A percentile compares a stretch with the other conserved stretches of the same genome.
Conservation (phyloP, 2,329 filamentous ascomycete genomes). For the Tympanopsis confertula region DNA sequence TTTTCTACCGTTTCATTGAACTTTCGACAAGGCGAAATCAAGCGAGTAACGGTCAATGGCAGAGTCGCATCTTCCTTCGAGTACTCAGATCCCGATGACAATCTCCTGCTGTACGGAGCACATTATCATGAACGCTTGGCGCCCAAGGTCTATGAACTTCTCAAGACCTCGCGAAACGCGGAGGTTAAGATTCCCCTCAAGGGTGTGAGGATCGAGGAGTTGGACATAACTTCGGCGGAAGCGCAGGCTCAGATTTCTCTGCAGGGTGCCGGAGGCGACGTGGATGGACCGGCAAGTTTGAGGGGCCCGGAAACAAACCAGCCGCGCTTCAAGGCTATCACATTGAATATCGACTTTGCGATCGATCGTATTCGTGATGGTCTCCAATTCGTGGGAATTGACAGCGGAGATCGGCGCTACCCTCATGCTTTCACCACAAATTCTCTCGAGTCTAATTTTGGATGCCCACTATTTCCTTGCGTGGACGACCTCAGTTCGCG, state of each 20-base stretch:
- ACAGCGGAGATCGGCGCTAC: conserved; percentile 69
- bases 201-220: conserved; percentile 1
- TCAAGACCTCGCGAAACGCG: neutral
- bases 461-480: conserved; percentile 84
- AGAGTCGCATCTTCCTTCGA: conserved; percentile 27
- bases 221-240: conserved; percentile 3
- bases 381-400: conserved; percentile 80
- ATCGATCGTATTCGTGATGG: conserved; percentile 71
- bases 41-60: conserved; percentile 29
- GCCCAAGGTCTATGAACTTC: neutral
- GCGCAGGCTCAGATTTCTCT: conserved; percentile 8
- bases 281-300: conserved; percentile 11
- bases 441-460: conserved; percentile 64
- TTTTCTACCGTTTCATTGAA: conserved; percentile 47
- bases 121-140: neutral
- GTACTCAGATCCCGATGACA: conserved; percentile 8
- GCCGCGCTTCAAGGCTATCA: conserved; percentile 32
- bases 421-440: conserved; percentile 87
- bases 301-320: conserved; percentile 13
- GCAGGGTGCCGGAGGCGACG: conserved; percentile 21
- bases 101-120: neutral
- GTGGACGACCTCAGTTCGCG: conserved; percentile 74
- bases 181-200: neutral
- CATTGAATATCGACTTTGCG: conserved; percentile 64
- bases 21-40: conserved; percentile 49